Evolutionary conservation across 2,329 filamentous ascomycete species (phyloP), one percentile per base, ranked within the genome.

Genomic region (Macrophomina tecta): DNA sequence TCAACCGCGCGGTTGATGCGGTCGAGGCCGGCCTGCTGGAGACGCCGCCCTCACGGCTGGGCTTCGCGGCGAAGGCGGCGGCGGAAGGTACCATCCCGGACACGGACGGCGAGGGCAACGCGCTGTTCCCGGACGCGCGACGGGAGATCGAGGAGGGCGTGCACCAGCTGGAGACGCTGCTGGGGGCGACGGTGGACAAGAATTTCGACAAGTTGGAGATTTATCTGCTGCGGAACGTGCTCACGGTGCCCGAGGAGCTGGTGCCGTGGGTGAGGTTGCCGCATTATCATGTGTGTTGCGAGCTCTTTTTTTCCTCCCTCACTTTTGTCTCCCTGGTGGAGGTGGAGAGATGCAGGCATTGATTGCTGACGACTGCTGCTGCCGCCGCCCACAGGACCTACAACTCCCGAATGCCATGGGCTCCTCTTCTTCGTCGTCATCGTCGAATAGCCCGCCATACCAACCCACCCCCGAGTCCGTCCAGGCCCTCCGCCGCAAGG

Each of bases 1-100:
- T 95, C 74, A 95, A 97, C 80, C 91, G 91, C 78, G 94, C 93
- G 64, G 89, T 97, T 74, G 92, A 92, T 74, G 92, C 91, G 68
- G 89, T 98, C 70, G 95, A 98, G 79, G 87, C 89, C 65, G 92
- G 92, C 1, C 88, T 99, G 23, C 84, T 92, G 58, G 86, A 86
- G 61, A 90, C 91, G 2, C 87, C 91, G 1, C 91, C 94, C 0
- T 84, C 89, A 32, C 85, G 88, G 14, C 87, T 99, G 40, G 95
- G 95, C n/a, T 98, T 97, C 82, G 85, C 80, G 42, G 80, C 82
- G 55, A 77, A 78, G 34, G 81, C 76, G 42, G 85, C 73, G 74
- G 82, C 70, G 73, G 84, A 76, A 71, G 81, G 70, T 69, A 81
- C 79, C 69, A 81, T 80, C 71, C 78, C 82, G 64, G 77, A 70